Evolutionary conservation across 2,329 filamentous ascomycete species (phyloP), one percentile per base, ranked within the genome.

Genomic region (Penicillium brasilianum): DNA sequence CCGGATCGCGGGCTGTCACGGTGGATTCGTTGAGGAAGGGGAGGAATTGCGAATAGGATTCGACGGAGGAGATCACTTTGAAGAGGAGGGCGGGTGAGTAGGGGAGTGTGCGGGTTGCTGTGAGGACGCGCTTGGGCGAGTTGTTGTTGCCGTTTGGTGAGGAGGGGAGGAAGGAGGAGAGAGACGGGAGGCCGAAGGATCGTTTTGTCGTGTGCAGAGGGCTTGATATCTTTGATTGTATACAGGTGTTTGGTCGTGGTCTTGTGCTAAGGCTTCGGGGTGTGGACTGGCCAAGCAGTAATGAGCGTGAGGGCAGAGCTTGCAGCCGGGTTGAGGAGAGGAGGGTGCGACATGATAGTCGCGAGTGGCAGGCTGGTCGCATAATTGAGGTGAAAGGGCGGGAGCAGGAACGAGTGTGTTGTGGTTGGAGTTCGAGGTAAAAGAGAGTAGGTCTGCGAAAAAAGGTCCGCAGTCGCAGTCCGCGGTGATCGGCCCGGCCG

Each of bases 41-140:
- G n/a, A 99, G 87, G 83, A 98, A 99, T 66, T 82, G 76, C 39
- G 85, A 82, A 85, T 99, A 99, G 65, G 87, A 87, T 76, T 92
- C 87, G 66, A 99, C 88, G 77, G 97, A 92, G 79, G 93, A 88
- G 76, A 99, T 93, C 57, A 97, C 85, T 67, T 84, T 83, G 85
- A 95, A 99, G 69, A 99, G 88, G 1, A 87, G 82, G 4, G 78
- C 71, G 34, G 87, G 82, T 0, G 88, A 80, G 82, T 96, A 96
- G 14, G 91, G 90, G 14, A 98, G 88, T 4, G 84, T 90, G 63
- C 92, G 90, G 20, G 84, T 83, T 11, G 92, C 93, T 55, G 85
- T 87, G 59, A 98, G 84, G 66, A 82, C 86, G 73, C 93, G 91
- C 70, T 82, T 81, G 65, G 84, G 78, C 25, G 82, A 65, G 25